Evolutionary conservation across 805 yeast genomes (phyloP), one percentile per base, ranked within the genome.

Genomic region (Nadsonia fulvescens): DNA sequence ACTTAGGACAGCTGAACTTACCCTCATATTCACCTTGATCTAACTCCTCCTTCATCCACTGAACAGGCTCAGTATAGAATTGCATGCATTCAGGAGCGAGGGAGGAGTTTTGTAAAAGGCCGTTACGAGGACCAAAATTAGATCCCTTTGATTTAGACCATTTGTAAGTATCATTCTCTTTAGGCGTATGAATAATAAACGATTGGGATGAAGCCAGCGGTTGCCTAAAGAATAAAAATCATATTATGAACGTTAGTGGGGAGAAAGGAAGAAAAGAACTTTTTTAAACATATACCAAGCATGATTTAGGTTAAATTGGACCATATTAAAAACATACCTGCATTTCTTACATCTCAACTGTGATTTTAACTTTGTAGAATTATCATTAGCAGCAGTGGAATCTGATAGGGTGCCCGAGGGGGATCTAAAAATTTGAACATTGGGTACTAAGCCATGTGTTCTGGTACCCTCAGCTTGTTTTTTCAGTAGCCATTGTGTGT

Each of bases 11-110:
- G 7, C 53, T 47, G 22, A 89, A 68, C 42, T 75, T 78, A 2
- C 98, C 98, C 46, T 86, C 95, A 6, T 89, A 40, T 27, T 70
- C 75, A 18, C 78, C 78, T 37, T 63, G 61, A 24, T 62, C 69
- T 20, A 86, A 53, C 45, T 79, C 93, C 4, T 56, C 54, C 32
- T 72, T 65, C 98, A 89, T 89, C 98, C 98, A 89, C 17, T 59
- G 59, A 28, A 86, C 52, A 1, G 96, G 96, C 48, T 89, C 95
- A 15, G 77, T 56, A 40, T 82, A 89, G 44, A 58, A 74, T 46
- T 83, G 94, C 5, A 91, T 76, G 48, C 98, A 86, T 15, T 32
- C 26, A 7, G 40, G 42, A 24, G 35, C 23, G 35, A 47, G 18
- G 13, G 31, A 31, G 9, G 42, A 22, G 21, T 36, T 17, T 30